Conservation (phyloP, 352 stramenopile species). For the Peronospora belbahrii region DNA sequence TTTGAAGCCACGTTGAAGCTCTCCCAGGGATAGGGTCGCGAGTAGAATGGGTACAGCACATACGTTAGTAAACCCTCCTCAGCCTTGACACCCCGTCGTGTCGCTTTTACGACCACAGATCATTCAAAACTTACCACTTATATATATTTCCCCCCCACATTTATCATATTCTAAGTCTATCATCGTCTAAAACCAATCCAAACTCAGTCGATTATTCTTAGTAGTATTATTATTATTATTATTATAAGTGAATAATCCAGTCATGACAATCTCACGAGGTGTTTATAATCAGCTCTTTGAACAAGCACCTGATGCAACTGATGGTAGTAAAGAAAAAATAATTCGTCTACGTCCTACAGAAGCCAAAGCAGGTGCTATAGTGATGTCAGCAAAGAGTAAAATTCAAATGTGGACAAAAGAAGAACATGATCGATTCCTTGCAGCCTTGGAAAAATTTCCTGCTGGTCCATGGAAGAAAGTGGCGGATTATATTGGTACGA, state of each 20-base stretch:
- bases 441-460: constrained; percentile 79
- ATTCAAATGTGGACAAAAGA: constrained; percentile 85
- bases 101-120: not conserved
- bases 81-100: not conserved
- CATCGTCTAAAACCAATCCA: too few relatives aligned
- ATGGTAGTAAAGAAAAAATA: constrained; percentile 41
- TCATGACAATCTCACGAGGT: constrained; percentile 76
- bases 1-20: constrained; percentile 7
- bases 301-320: constrained; percentile 28
- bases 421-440: constrained; percentile 80
- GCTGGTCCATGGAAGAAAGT: constrained; percentile 82
- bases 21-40: not conserved
- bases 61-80: constrained; percentile 15
- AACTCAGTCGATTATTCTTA: too few relatives aligned
- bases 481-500: constrained; percentile 76
- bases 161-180: too few relatives aligned
- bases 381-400: constrained; percentile 75
- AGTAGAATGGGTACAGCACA: constrained; percentile 25
- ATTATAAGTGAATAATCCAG: too few relatives aligned
- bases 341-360: constrained; percentile 73
- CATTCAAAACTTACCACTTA: constrained; percentile 19
- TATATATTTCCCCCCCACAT: too few relatives aligned
- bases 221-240: too few relatives aligned
- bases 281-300: constrained; percentile 84
- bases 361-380: constrained; percentile 67